Conservation (phyloP, 345 rosid genomes). For the Clarkia xantiana region DNA sequence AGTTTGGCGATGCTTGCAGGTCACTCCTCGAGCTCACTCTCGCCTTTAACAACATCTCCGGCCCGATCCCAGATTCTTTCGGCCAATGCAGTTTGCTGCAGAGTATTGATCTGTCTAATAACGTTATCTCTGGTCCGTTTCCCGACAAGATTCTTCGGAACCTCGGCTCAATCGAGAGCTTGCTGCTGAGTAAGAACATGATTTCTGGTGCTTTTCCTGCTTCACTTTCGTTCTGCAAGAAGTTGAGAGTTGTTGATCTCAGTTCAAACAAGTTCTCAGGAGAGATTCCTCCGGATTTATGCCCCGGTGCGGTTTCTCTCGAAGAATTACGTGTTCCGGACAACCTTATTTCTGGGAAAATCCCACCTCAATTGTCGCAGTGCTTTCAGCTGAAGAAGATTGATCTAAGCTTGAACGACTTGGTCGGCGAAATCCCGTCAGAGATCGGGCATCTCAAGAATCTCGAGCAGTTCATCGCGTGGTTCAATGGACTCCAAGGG, state of each 20-base stretch:
- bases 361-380: conserved; percentile 59
- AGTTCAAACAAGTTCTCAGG: conserved; percentile 75
- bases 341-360: conserved; percentile 55
- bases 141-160: conserved; percentile 41
- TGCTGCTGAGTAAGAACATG: conserved; percentile 54
- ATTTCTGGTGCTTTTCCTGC: conserved; percentile 65
- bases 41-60: conserved; percentile 65
- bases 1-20: conserved; percentile 51
- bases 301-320: conserved; percentile 67
- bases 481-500: conserved; percentile 80
- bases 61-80: conserved; percentile 50
- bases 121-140: conserved; percentile 68
- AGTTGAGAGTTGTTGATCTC: conserved; percentile 46
- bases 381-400: conserved; percentile 59
- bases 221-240: conserved; percentile 57
- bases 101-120: conserved; percentile 66
- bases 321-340: conserved; percentile 79
- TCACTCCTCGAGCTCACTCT: conserved; percentile 50
- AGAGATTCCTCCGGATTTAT: conserved; percentile 56
- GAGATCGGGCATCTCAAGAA: conserved; percentile 66
- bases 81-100: conserved; percentile 62
- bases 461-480: conserved; percentile 83
- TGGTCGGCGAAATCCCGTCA: conserved; percentile 68
- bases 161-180: conserved; percentile 44
- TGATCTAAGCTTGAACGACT: conserved; percentile 76